Percentiles rank a stretch among this genome's conserved stretches.
Conservation (phyloP, 805 yeast genomes). For the Lipomyces sp. region DNA sequence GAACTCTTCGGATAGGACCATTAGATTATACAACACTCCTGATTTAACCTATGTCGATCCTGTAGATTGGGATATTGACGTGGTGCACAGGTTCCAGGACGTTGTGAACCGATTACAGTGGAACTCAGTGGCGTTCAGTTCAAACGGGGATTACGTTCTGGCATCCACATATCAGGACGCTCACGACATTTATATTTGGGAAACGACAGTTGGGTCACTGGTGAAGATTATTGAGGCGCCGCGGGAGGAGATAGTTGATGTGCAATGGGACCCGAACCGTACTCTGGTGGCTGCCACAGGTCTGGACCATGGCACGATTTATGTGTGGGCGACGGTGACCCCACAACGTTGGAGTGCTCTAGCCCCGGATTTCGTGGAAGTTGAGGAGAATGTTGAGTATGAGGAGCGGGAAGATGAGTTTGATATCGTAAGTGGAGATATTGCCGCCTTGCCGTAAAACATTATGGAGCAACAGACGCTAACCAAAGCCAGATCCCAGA, state of each 20-base stretch:
- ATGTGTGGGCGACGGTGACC: conserved; percentile 77
- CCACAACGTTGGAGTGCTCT: conserved; percentile 96
- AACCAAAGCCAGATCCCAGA: conserved; percentile 48
- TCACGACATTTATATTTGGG: conserved; percentile 92
- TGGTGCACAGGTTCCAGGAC: conserved; percentile 85
- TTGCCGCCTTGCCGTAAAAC: background rate
- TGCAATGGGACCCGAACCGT: conserved; percentile 80
- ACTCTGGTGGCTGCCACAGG: conserved; percentile 85
- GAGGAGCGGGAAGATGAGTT: conserved; percentile 90
- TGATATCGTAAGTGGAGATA: conserved; percentile 56
- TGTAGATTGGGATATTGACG: conserved; percentile 58
- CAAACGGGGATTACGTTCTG: conserved; percentile 78
- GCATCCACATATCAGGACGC: conserved; percentile 89
- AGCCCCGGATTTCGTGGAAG: conserved; percentile 95
- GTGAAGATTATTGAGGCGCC: conserved; percentile 90
- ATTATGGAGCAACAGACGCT: background rate
- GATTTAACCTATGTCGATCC: conserved; percentile 44
- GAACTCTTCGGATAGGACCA: conserved; percentile 45
- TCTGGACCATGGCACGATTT: conserved; percentile 78
- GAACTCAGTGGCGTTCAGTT: conserved; percentile 78
- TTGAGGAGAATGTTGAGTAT: conserved; percentile 88
- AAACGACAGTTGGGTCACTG: conserved; percentile 82
- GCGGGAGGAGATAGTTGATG: conserved; percentile 81
- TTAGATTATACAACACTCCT: conserved; percentile 44
- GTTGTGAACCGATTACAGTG: conserved; percentile 86